Evolutionary conservation across 129 eudicot species (phyloP).

Genomic region (Oenanthe sinensis): DNA sequence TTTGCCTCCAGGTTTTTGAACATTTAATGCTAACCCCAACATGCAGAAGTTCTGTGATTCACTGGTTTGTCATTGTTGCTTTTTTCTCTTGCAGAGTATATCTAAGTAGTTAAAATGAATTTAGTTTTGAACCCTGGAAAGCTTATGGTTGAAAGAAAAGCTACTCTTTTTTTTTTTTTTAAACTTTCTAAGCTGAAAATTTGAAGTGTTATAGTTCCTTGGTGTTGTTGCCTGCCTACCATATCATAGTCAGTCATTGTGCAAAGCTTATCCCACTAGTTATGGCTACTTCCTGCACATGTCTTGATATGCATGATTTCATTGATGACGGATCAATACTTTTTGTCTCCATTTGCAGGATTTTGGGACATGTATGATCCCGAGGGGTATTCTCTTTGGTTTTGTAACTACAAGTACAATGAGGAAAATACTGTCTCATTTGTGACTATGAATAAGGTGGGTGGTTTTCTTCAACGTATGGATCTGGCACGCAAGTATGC

Average conservation of each 20-base stretch:
- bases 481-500: slow-evolving; percentile 90
- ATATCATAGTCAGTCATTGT: background rate
- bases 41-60: no score
- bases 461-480: slow-evolving; percentile 91
- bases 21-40: background rate
- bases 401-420: slow-evolving; percentile 86
- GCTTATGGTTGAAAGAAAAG: background rate
- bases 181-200: background rate
- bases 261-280: background rate
- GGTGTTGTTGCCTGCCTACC: background rate
- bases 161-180: background rate
- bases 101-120: background rate
- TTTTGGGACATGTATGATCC: slow-evolving; percentile 99
- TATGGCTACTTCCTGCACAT: background rate
- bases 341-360: slow-evolving; percentile 31
- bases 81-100: no score
- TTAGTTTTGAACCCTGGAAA: background rate
- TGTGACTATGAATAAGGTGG: slow-evolving; percentile 86
- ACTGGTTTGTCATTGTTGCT: no score
- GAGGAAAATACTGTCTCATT: slow-evolving; percentile 87
- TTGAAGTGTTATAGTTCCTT: background rate
- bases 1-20: background rate
- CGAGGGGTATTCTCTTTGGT: slow-evolving; percentile 96
- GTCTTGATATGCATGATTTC: background rate
- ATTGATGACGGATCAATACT: background rate